Conservation (phyloP, 495 filamentous ascomycete species). For the Aspergillus indologenus region DNA sequence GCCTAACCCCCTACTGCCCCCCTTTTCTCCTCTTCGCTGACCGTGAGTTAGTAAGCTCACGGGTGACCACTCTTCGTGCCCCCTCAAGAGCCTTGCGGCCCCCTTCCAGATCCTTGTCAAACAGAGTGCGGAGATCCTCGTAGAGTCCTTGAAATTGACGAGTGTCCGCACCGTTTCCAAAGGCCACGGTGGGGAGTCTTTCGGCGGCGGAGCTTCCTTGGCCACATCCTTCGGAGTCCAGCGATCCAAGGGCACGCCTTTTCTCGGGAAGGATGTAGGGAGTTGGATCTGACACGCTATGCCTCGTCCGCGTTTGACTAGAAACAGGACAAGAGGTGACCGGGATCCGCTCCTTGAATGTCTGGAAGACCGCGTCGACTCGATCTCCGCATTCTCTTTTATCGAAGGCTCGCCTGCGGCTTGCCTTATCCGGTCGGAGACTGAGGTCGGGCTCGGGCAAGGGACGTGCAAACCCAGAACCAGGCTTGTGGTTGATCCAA, state of each 20-base stretch:
- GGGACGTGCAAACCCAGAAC: neutral
- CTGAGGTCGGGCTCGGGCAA: neutral
- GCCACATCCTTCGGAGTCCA: neutral
- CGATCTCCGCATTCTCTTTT: neutral
- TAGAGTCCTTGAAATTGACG: neutral
- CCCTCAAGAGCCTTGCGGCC: too few species aligned
- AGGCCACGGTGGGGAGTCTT: neutral
- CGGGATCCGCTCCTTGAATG: neutral
- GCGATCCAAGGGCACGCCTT: too few species aligned
- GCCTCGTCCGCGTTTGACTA: neutral
- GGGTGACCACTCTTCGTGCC: too few species aligned
- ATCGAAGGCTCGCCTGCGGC: neutral
- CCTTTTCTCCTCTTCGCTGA: too few species aligned
- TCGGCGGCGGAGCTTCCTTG: neutral
- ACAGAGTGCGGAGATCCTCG: neutral
- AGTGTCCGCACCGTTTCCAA: neutral
- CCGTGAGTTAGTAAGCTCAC: too few species aligned
- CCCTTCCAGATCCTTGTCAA: neutral
- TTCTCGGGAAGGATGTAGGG: neutral
- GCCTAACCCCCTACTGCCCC: too few species aligned
- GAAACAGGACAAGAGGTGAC: constrained; percentile 1
- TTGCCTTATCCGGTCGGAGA: neutral
- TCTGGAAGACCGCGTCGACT: neutral
- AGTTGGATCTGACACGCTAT: constrained; percentile 5
- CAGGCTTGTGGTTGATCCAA: neutral